These are phyloP conservation scores for Apiospora sp. DNA, from an alignment of 2,329 filamentous ascomycete species.

Conservation along the genomic window DNA sequence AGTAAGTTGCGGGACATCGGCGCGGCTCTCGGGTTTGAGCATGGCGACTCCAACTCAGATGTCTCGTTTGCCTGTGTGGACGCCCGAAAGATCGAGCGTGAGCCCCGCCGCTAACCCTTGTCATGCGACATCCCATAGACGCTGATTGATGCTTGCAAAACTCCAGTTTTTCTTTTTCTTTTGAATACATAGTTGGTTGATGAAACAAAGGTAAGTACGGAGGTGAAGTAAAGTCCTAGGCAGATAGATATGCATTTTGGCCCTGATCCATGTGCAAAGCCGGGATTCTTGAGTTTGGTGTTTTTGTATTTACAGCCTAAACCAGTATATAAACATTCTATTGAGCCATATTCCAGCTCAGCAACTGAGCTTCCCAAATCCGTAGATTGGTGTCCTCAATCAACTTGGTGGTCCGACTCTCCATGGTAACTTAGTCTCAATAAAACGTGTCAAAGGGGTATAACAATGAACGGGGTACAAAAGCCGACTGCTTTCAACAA, in stretches of 20 bases:
- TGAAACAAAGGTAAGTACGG: not conserved
- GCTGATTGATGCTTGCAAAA: not conserved
- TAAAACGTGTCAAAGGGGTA: conserved; percentile 22
- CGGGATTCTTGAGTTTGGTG: not conserved
- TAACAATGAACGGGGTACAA: conserved; percentile 15
- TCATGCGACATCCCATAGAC: not conserved
- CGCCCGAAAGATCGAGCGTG: conserved; percentile 21
- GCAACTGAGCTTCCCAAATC: not conserved
- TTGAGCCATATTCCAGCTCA: conserved; percentile 5
- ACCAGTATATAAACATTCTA: conserved; percentile 14
- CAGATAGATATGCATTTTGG: not conserved
- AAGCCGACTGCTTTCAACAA: not conserved
- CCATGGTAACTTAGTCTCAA: conserved; percentile 5
- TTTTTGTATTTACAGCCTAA: conserved; percentile 6
- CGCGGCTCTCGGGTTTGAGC: not conserved
- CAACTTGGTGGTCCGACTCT: not conserved
- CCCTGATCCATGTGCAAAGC: not conserved
- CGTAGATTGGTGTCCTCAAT: conserved; percentile 8
- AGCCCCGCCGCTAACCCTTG: not conserved
- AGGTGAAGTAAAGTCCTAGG: not conserved
- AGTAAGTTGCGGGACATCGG: not conserved
- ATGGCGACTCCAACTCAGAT: conserved; percentile 22
- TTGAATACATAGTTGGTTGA: not conserved
- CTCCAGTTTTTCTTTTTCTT: not conserved
- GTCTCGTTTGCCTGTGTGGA: conserved; percentile 27